Conservation (phyloP, 768 basidiomycete species). For the Podaxis sp. region DNA sequence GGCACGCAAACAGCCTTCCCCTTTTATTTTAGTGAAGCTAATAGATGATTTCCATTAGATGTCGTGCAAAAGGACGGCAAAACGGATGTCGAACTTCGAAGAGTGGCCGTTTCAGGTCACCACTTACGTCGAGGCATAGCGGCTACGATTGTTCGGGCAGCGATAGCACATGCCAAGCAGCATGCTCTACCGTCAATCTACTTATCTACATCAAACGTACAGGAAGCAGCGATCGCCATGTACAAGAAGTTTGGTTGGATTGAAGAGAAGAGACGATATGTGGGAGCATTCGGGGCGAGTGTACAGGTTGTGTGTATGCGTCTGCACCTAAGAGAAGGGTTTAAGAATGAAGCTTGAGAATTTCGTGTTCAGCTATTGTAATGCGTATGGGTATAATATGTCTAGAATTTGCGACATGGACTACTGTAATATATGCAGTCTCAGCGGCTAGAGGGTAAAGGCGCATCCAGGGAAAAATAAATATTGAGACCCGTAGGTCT, state of each 20-base stretch:
- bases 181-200: conserved; percentile 12
- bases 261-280: background rate
- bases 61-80: background rate
- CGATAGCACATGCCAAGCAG: conserved; percentile 12
- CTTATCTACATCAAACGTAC: conserved; percentile 15
- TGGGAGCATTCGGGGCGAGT: background rate
- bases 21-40: background rate
- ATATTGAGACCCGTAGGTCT: conserved; percentile 57
- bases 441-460: too few species aligned
- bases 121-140: conserved; percentile 18
- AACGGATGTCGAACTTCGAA: conserved; percentile 15
- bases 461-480: conserved; percentile 29
- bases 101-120: conserved; percentile 17
- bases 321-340: background rate
- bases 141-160: conserved; percentile 12
- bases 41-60: background rate
- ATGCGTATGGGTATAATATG: too few species aligned
- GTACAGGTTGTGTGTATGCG: background rate
- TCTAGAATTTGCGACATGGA: too few species aligned
- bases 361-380: too few species aligned
- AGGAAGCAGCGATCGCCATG: conserved; percentile 14
- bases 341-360: conserved; percentile 2
- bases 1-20: background rate
- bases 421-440: too few species aligned
- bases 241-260: conserved; percentile 21